Base-by-base conservation (phyloP, 108 stramenopile genomes). In the Hondaea fermentalgiana region DNA sequence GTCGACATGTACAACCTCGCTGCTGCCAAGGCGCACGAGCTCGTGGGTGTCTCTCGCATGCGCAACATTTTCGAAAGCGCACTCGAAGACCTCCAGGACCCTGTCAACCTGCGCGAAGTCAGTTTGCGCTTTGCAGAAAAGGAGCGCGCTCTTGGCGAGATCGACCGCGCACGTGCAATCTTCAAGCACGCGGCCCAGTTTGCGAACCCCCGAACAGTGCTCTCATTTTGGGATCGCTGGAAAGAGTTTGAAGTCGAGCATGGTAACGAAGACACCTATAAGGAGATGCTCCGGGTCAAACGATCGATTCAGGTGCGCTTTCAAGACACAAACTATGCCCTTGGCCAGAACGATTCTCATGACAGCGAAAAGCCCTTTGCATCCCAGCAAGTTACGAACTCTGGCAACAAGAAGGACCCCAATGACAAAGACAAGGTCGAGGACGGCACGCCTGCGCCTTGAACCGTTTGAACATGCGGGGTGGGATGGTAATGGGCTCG, bases 181-280 rank as follows among this genome's bases (percentile, higher is more conserved):
- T 92, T 94, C 35, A 90, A 93, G 1, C 97, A 98, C 90, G 98
- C 97, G 42, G 95, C 97, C 6, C 98, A 98, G 92, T 96, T 98
- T 89, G 98, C 97, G 44, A 98, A 98, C 91, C 98, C 98, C 0
- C 89, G 96, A 42, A 94, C 95, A 4, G 93, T 95, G 49, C 60
- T 44, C 5, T 29, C 28, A 10, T 98, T 96, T 89, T 99, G 98
- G 98, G 92, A 92, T 53, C 88, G 91, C 6, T 99, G 99, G 99
- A 96, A 97, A 59, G 98, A 99, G 72, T 99, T 99, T 93, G 98
- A 99, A 91, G 96, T 98, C 72, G 90, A 93, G 5, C 94, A 97
- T 90, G 99, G 99, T 16, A 99, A 98, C 90, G 97, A 98, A 90
- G 98, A 99, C 87, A 98, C 99, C 25, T 99, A 98, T 92, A 93